Evolutionary conservation across 2,329 filamentous ascomycete species (phyloP), one percentile per base, ranked within the genome.

Genomic region (Hypoxylon sp.): DNA sequence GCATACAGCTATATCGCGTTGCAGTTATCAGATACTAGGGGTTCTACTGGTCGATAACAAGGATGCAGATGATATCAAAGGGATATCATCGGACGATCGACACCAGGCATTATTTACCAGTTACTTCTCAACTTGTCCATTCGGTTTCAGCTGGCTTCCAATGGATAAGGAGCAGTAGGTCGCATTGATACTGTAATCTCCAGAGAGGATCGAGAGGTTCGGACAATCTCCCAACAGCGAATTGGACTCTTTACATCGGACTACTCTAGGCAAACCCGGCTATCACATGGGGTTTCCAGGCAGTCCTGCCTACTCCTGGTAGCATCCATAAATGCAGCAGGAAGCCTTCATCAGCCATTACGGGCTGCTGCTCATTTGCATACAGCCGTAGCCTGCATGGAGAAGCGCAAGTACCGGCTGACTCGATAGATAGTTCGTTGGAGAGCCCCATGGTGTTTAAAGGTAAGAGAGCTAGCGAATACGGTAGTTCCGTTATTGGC

Each of bases 121-220:
- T 58, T 59, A 69, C 70, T 68, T 44, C 60, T 68, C 47, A 55
- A 27, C 24, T 60, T 68, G 47, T 50, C 68, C 47, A 50, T 27
- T 27, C 60, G 39, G 67, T 72, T 69, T 72, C 67, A 74, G 65
- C 68, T 73, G 54, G 53, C 47, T 68, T 57, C 47, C 44, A 54
- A 61, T 66, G 50, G 50, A 58, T 64, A 62, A 64, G 52, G 57
- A 59, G 15, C 61, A 19, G 55, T 58, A 61, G 42, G 56, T 53
- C 65, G 61, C 62, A 65, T 67, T 61, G 53, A 70, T 66, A 67
- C 67, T 56, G 59, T 61, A 69, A 70, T 72, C 65, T 72, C 64
- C 56, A 68, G 44, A 65, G 31, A 61, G 65, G 56, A 24, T 54
- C 21, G 56, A 68, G 44, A 52, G 51, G 62, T 63, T 24, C 27